phyloP scores from a whole-genome alignment of 148 eudicot genomes.

The Vaccinium myrtillus region DNA sequence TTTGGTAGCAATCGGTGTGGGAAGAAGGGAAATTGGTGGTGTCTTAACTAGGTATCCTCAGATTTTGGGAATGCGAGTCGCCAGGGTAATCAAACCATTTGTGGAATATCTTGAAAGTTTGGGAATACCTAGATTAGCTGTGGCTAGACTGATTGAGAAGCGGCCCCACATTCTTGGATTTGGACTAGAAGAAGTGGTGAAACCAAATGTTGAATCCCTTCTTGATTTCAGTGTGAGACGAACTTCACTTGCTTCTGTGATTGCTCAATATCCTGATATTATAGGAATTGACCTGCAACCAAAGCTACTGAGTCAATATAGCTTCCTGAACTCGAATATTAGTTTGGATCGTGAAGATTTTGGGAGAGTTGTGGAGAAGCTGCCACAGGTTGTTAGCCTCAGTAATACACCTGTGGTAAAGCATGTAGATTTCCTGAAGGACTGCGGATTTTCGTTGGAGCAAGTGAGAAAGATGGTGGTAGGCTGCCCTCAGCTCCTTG shows the following conservation, averaged over 20 bases:
- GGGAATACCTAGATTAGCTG: slow-evolving; percentile 72
- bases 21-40: slow-evolving; percentile 83
- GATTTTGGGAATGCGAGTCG: slow-evolving; percentile 94
- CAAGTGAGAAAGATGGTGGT: slow-evolving; percentile 76
- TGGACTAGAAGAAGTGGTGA: slow-evolving; percentile 62
- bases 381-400: slow-evolving; percentile 83
- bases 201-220: slow-evolving; percentile 69
- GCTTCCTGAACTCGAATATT: slow-evolving; percentile 46
- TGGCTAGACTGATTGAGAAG: slow-evolving; percentile 86
- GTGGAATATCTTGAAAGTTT: slow-evolving; percentile 82
- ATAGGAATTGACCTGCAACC: slow-evolving; percentile 66
- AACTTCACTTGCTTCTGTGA: slow-evolving; percentile 61
- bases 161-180: slow-evolving; percentile 90
- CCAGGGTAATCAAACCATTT: slow-evolving; percentile 81
- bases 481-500: slow-evolving; percentile 91
- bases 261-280: slow-evolving; percentile 95
- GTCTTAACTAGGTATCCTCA: slow-evolving; percentile 81
- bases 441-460: slow-evolving; percentile 54
- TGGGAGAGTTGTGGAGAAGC: slow-evolving; percentile 76
- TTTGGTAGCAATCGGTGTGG: slow-evolving; percentile 91
- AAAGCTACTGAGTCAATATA: slow-evolving; percentile 55
- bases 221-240: slow-evolving; percentile 60
- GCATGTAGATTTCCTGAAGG: slow-evolving; percentile 78
- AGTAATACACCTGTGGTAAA: slow-evolving; percentile 56
- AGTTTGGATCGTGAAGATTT: slow-evolving; percentile 59